phyloP scores from a whole-genome alignment of 108 stramenopile genomes.

The Craspedostauros australis region DNA sequence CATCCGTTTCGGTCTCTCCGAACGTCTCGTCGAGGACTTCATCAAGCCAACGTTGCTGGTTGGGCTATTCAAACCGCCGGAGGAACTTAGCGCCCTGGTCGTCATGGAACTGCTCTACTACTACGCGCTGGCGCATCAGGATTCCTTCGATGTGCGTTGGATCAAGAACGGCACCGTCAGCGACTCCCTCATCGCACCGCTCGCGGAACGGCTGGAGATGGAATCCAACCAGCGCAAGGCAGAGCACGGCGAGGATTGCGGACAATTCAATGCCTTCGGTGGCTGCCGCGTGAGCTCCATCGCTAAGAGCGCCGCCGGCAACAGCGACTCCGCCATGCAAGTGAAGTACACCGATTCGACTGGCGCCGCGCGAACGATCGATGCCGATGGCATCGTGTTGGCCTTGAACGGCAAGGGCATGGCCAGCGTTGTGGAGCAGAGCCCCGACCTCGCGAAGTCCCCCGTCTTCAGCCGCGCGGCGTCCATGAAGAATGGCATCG shows the following conservation, averaged over 20 bases:
- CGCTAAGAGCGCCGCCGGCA: conserved; percentile 17
- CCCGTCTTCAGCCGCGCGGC: conserved; percentile 69
- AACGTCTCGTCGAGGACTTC: conserved; percentile 80
- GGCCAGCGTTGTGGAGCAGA: conserved; percentile 62
- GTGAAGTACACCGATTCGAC: conserved; percentile 35
- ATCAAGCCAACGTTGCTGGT: conserved; percentile 77
- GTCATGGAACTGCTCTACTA: conserved; percentile 92
- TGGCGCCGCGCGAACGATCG: conserved; percentile 38
- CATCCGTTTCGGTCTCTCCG: conserved; percentile 55
- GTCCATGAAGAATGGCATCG: conserved; percentile 69
- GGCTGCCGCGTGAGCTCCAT: conserved; percentile 73
- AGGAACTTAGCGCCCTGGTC: conserved; percentile 86
- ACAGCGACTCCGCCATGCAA: conserved; percentile 9
- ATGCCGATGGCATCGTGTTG: conserved; percentile 74
- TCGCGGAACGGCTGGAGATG: conserved; percentile 56
- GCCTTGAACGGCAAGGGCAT: conserved; percentile 85
- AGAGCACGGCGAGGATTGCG: no score
- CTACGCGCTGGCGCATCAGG: conserved; percentile 93
- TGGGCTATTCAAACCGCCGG: conserved; percentile 83
- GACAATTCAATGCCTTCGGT: conserved; percentile 63
- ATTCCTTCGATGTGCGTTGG: conserved; percentile 92
- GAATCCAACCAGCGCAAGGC: conserved; percentile 34
- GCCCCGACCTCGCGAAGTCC: conserved; percentile 62
- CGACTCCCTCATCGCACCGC: conserved; percentile 73
- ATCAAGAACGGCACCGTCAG: conserved; percentile 84